These are phyloP conservation scores for Hymenoscyphus infarciens DNA, from an alignment of 2,329 filamentous ascomycete genomes.

Conservation along the genomic window DNA sequence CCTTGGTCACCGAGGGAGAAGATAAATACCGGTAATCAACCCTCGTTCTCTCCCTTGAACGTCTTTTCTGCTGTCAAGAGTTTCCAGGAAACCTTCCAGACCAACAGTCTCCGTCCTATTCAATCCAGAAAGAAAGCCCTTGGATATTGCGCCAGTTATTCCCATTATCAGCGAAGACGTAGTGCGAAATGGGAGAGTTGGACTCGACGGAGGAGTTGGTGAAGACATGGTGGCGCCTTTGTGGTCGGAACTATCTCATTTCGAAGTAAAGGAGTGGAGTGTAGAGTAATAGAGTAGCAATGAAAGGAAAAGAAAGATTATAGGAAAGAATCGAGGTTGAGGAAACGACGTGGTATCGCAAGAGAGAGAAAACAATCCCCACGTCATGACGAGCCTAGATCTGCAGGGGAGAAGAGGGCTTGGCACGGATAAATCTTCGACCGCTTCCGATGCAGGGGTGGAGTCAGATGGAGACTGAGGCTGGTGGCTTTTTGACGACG, in stretches of 20 bases:
- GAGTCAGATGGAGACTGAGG: not conserved
- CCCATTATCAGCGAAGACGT: slow-evolving; percentile 74
- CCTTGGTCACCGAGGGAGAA: not conserved
- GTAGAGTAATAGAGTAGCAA: not conserved
- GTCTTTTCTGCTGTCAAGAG: slow-evolving; percentile 71
- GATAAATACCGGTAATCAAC: slow-evolving; percentile 68
- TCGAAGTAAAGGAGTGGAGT: slow-evolving; percentile 6
- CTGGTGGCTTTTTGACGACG: not conserved
- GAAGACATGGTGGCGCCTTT: slow-evolving; percentile 17
- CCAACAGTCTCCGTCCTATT: slow-evolving; percentile 76
- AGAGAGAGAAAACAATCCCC: not conserved
- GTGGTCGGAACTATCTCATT: slow-evolving; percentile 13
- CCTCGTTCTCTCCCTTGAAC: slow-evolving; percentile 65
- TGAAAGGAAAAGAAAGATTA: not conserved
- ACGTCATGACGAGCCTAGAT: not conserved
- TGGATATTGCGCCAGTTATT: slow-evolving; percentile 64
- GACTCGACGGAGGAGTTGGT: slow-evolving; percentile 18
- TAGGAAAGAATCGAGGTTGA: not conserved
- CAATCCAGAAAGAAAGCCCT: slow-evolving; percentile 70
- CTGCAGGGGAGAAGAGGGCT: not conserved
- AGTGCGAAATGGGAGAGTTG: slow-evolving; percentile 61
- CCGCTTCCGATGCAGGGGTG: not conserved
- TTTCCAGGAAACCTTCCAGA: slow-evolving; percentile 67
- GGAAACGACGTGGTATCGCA: not conserved
- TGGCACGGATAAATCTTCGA: not conserved